phyloP scores from a whole-genome alignment of 495 filamentous ascomycete species.

The Penicillium bovifimosum region DNA sequence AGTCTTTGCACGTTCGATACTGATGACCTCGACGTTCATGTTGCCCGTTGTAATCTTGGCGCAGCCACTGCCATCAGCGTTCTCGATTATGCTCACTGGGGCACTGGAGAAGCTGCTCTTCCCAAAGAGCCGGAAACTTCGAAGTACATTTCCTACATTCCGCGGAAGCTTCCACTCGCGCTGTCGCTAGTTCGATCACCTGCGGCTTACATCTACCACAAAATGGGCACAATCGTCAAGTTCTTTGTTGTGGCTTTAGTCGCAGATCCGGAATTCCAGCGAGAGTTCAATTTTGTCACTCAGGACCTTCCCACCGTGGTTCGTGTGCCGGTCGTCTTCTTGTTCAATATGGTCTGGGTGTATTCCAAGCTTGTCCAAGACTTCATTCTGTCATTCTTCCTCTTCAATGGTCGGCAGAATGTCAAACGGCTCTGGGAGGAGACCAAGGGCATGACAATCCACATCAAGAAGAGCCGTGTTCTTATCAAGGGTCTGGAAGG shows the following conservation, averaged over 20 bases:
- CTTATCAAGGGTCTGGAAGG: conserved; percentile 42
- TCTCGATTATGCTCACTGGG: conserved; percentile 35
- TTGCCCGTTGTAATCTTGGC: conserved; percentile 41
- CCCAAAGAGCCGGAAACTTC: conserved; percentile 27
- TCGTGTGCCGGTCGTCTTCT: conserved; percentile 33
- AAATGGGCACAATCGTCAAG: conserved; percentile 40
- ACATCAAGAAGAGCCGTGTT: conserved; percentile 42
- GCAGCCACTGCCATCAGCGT: conserved; percentile 35
- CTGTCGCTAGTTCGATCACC: conserved; percentile 27
- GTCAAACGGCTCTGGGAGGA: conserved; percentile 42
- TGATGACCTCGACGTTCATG: conserved; percentile 29
- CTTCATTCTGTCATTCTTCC: conserved; percentile 41
- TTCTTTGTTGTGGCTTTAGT: conserved; percentile 49
- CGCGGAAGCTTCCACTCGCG: conserved; percentile 20
- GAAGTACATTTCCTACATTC: conserved; percentile 30
- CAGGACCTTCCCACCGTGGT: conserved; percentile 25
- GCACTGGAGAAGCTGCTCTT: conserved; percentile 28
- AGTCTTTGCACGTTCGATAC: conserved; percentile 37
- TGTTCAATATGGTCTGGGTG: conserved; percentile 46
- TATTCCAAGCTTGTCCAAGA: conserved; percentile 40
- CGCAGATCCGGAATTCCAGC: conserved; percentile 55
- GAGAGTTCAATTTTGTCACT: conserved; percentile 50
- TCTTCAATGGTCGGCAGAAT: conserved; percentile 43
- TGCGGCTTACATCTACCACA: conserved; percentile 35
- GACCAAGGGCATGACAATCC: conserved; percentile 43